Conservation (phyloP, 768 basidiomycete genomes). For the Grammothele lineata region DNA sequence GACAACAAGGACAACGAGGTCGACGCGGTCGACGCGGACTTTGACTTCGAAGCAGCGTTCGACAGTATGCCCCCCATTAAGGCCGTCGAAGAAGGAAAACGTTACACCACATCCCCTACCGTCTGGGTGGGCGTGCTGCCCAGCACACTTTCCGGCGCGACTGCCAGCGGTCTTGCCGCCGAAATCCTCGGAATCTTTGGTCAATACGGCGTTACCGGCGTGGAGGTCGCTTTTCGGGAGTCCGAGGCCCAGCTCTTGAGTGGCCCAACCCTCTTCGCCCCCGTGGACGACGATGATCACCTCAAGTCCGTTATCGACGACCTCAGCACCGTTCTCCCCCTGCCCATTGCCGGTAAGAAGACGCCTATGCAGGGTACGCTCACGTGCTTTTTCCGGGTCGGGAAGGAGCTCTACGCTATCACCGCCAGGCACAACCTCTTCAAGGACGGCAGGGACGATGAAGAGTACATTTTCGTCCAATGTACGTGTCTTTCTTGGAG, state of each 20-base stretch:
- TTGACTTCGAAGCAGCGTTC: too few relatives aligned
- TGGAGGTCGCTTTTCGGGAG: constrained; percentile 10
- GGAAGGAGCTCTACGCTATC: not conserved
- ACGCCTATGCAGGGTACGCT: constrained; percentile 6
- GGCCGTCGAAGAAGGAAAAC: too few relatives aligned
- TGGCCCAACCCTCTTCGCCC: not conserved
- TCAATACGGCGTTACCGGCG: not conserved
- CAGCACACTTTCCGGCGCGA: not conserved
- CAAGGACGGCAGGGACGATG: constrained; percentile 5
- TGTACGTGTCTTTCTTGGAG: not conserved
- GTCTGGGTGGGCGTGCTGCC: not conserved
- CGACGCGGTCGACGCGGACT: too few relatives aligned
- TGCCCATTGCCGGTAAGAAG: not conserved
- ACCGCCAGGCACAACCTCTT: constrained; percentile 7
- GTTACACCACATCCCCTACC: constrained; percentile 14
- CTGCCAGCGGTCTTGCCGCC: not conserved
- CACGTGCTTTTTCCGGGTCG: constrained; percentile 2
- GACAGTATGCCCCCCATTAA: too few relatives aligned
- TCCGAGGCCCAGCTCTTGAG: not conserved
- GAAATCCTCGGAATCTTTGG: constrained; percentile 1
- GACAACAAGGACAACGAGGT: constrained; percentile 1
- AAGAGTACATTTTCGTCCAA: not conserved
- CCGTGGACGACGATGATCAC: not conserved
- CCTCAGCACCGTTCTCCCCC: not conserved
- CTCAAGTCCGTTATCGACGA: not conserved